Conservation (phyloP, 1,139 yeast species). For the Lizanozyma gosingica region DNA sequence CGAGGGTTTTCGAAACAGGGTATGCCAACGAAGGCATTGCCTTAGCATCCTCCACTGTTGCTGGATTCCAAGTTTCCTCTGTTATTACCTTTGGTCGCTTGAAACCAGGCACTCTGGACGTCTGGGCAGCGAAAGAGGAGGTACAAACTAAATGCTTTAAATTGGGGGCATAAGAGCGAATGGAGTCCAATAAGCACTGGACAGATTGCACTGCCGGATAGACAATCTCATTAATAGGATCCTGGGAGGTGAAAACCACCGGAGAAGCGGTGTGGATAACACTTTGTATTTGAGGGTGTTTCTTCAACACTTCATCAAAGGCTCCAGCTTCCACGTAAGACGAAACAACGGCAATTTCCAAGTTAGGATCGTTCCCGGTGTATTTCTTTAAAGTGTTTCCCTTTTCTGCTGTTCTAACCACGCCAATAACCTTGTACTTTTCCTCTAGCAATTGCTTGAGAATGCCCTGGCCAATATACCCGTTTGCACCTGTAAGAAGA, state of each 20-base stretch:
- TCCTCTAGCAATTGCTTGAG: constrained; percentile 17
- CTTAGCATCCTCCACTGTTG: constrained; percentile 28
- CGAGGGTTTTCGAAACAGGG: neutral
- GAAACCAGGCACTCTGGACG: no score
- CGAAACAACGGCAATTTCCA: constrained; percentile 12
- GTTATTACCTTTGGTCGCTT: constrained; percentile 7
- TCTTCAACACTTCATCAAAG: constrained; percentile 8
- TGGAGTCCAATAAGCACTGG: constrained; percentile 27
- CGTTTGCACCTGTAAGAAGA: neutral
- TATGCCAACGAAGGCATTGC: neutral
- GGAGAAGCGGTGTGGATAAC: constrained; percentile 14
- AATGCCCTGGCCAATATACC: constrained; percentile 17
- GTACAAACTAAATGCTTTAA: constrained; percentile 9
- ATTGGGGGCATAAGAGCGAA: constrained; percentile 15
- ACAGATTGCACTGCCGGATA: constrained; percentile 49
- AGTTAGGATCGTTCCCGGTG: no score
- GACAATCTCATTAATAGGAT: constrained; percentile 24
- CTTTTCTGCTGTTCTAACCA: constrained; percentile 20
- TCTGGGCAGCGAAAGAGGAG: constrained; percentile 2
- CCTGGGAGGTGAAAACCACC: constrained; percentile 2
- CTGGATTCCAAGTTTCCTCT: constrained; percentile 34
- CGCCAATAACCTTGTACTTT: constrained; percentile 20
- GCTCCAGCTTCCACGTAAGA: constrained; percentile 11
- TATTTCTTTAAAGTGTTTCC: constrained; percentile 19
- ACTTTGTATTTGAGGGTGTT: constrained; percentile 13